phyloP scores from a whole-genome alignment of 2,329 filamentous ascomycete species.

The Diaporthe sp. region DNA sequence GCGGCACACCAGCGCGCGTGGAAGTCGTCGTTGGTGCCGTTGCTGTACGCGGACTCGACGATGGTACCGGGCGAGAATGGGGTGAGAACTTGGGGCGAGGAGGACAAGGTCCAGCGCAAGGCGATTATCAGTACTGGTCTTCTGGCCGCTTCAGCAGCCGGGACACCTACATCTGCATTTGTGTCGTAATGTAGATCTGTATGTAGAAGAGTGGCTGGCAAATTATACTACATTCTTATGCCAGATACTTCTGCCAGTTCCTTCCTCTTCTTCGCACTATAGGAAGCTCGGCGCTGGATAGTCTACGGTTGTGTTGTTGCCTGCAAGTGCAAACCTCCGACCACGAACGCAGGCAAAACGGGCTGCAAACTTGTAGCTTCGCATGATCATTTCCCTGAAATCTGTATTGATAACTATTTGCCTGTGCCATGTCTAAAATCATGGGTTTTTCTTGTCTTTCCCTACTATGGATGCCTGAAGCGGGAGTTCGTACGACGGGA shows the following conservation, averaged over 20 bases:
- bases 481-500: neutral
- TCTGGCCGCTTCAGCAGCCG: neutral
- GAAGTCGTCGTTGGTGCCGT: neutral
- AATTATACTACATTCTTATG: neutral
- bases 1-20: neutral
- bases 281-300: too few species aligned
- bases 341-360: too few species aligned
- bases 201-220: neutral
- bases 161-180: neutral
- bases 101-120: neutral
- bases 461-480: neutral
- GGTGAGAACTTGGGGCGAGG: neutral
- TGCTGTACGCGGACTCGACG: neutral
- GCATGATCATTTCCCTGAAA: too few species aligned
- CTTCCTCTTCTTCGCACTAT: neutral
- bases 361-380: too few species aligned
- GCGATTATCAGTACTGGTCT: neutral
- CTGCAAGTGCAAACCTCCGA: too few species aligned
- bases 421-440: too few species aligned
- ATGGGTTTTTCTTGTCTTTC: too few species aligned
- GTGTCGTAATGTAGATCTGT: neutral
- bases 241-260: neutral
- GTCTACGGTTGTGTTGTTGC: too few species aligned
- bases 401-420: neutral
- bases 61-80: neutral